A percentile compares a stretch with the other conserved stretches of the same genome.
Conservation (phyloP, 78 protist species). For the Bigelowiella natans region DNA sequence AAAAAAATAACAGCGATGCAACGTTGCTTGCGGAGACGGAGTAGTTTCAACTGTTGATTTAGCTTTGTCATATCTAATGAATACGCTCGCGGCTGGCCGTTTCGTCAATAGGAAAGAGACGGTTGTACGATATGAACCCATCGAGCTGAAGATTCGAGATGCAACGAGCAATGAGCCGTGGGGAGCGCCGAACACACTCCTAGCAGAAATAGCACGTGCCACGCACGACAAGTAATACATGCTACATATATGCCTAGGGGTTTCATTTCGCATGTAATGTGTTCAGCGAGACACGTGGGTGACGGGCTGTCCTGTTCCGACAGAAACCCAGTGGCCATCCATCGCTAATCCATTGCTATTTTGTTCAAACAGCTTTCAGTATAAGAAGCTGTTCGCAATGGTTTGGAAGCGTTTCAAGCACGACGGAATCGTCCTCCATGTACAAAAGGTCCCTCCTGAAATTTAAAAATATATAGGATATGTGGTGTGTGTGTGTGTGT, state of each 20-base stretch:
- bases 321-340: too few species aligned
- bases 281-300: not conserved
- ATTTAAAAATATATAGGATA: too few species aligned
- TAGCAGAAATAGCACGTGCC: slow-evolving; percentile 21
- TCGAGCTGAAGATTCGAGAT: slow-evolving; percentile 41
- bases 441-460: slow-evolving; percentile 32
- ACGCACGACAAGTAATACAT: not conserved
- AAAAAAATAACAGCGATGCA: too few species aligned
- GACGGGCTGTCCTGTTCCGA: too few species aligned
- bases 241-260: too few species aligned
- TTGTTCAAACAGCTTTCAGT: not conserved
- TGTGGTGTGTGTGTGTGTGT: too few species aligned
- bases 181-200: slow-evolving; percentile 33
- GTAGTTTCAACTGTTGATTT: too few species aligned
- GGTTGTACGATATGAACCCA: slow-evolving; percentile 26
- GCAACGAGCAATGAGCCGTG: slow-evolving; percentile 37
- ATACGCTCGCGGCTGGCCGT: too few species aligned
- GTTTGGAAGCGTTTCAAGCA: slow-evolving; percentile 33
- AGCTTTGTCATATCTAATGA: too few species aligned
- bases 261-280: too few species aligned
- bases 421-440: slow-evolving; percentile 6
- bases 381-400: slow-evolving; percentile 9
- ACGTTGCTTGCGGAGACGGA: too few species aligned
- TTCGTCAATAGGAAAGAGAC: slow-evolving; percentile 4
- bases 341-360: too few species aligned